Evolutionary conservation across 768 basidiomycete species (phyloP), one percentile per base, ranked within the genome.

Genomic region (Strobilomyces echinocephalus): DNA sequence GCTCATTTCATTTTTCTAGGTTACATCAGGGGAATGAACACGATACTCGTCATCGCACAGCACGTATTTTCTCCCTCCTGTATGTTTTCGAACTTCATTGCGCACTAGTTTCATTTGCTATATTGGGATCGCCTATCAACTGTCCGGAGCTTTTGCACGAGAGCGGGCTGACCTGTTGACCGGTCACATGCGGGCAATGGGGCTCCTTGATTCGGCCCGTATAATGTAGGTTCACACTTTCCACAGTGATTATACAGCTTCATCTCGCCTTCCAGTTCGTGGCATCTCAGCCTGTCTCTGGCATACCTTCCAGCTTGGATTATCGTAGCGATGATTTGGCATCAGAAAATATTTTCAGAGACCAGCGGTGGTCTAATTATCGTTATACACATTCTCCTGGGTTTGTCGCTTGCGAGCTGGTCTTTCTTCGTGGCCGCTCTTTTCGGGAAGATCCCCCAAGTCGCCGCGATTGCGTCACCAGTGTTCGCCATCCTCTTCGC

Each of bases 301-400:
- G 76, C 79, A 1, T 91, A 91, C 63, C 77, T 91, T 24, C 88
- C 88, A 1, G 85, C 84, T 1, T 91, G 89, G 88, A 72, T 89
- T 43, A 75, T 83, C 41, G 79, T 88, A 20, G 72, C 79, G 16
- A 60, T 87, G 31, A 71, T 78, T 31, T 91, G 87, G 85, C 81
- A 81, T 61, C 77, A 71, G 58, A 78, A 76, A 20, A 81, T 91
- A n/a, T 91, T 87, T 64, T 71, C 76, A 10, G 71, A 72, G 40
- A 84, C 87, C 1, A 82, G 76, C 56, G 74, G 73, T 16, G 81
- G 79, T 3, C 67, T 89, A 30, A 72, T 91, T 52, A 72, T 91
- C 36, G 73, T 75, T 33, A 69, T 88, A 18, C 84, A 91, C 60
- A 66, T 91, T 36, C 72, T 91, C 31, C 75, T 86, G 31, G 86